Percentiles rank a stretch among this genome's conserved stretches.
Conservation (phyloP, 768 basidiomycete species). For the Melanogaster broomeanus region DNA sequence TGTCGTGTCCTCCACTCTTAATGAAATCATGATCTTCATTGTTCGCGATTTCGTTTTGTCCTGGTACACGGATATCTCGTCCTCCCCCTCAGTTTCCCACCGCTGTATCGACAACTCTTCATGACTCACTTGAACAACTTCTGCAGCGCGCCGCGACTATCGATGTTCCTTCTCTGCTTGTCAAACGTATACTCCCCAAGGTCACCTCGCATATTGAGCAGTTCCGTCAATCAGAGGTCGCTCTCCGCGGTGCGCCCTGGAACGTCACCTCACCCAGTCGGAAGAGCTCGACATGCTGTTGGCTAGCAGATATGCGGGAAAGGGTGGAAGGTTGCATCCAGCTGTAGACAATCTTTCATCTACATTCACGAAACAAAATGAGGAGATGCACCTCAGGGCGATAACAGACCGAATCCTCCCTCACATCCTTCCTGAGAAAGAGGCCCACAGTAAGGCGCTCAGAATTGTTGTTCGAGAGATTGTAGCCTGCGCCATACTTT, state of each 20-base stretch:
- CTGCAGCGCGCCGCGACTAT: constrained; percentile 55
- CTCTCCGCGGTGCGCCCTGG: constrained; percentile 78
- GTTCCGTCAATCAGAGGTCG: constrained; percentile 87
- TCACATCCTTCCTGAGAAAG: constrained; percentile 72
- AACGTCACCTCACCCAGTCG: constrained; percentile 82
- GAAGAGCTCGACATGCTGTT: constrained; percentile 88
- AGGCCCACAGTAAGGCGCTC: constrained; percentile 69
- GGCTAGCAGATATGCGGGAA: constrained; percentile 74
- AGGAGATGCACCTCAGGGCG: constrained; percentile 80
- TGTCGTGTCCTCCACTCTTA: constrained; percentile 67
- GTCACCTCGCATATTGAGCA: constrained; percentile 88
- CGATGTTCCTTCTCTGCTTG: constrained; percentile 75
- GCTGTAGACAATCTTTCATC: constrained; percentile 89
- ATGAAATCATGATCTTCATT: constrained; percentile 79
- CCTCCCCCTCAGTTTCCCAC: constrained; percentile 87
- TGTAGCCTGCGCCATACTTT: constrained; percentile 75
- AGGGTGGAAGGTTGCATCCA: constrained; percentile 71
- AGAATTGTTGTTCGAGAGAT: constrained; percentile 80
- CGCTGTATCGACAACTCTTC: constrained; percentile 76
- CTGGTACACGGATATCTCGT: constrained; percentile 89
- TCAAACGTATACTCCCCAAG: constrained; percentile 85
- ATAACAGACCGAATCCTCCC: constrained; percentile 75
- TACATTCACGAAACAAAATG: constrained; percentile 85
- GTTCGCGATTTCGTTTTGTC: constrained; percentile 84
- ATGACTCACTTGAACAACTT: constrained; percentile 61